phyloP scores from a whole-genome alignment of 169 alveolate species.

The Perkinsus olseni region DNA sequence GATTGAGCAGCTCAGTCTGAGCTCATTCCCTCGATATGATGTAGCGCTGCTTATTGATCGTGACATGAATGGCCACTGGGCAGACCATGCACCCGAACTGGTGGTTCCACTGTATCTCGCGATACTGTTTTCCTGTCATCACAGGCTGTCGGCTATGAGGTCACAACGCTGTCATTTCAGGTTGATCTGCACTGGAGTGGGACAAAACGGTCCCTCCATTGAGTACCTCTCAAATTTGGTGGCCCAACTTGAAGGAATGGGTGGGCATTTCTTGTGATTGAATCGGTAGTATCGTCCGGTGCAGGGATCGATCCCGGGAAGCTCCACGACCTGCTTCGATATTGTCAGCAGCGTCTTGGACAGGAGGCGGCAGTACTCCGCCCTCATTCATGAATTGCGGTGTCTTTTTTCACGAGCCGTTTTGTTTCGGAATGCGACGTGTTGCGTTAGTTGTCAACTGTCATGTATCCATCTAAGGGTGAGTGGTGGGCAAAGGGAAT shows the following conservation, averaged over 20 bases:
- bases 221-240: not conserved
- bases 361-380: not conserved
- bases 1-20: too few species aligned
- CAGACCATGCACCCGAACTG: too few species aligned
- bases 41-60: too few species aligned
- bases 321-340: not conserved
- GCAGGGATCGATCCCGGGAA: not conserved
- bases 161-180: not conserved
- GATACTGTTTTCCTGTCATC: too few species aligned
- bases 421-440: not conserved
- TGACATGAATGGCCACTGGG: too few species aligned
- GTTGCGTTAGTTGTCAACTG: conserved; percentile 1
- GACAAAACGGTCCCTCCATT: not conserved
- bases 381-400: not conserved
- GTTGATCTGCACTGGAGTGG: not conserved
- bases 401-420: not conserved
- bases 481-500: too few species aligned
- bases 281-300: not conserved
- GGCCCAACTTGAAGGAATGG: not conserved
- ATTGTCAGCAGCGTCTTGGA: not conserved
- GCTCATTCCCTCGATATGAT: too few species aligned
- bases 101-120: too few species aligned
- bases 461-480: too few species aligned
- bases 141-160: too few species aligned
- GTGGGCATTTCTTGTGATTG: not conserved